Evolutionary conservation across 2,329 filamentous ascomycete genomes (phyloP), one percentile per base, ranked within the genome.

Genomic region (Trichoderma sp.): DNA sequence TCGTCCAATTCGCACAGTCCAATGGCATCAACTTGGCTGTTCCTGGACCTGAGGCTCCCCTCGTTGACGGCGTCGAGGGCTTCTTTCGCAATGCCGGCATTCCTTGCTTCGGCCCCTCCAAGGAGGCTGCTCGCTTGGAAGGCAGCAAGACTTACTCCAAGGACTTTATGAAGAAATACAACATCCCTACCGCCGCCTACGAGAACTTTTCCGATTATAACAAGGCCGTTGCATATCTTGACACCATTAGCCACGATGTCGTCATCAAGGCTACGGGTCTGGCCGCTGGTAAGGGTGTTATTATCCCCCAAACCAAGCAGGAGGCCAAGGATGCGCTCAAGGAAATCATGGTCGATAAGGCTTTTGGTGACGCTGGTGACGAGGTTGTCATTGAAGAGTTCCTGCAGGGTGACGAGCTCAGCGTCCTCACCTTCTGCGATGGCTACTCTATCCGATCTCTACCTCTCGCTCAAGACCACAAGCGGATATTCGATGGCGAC

Each of bases 61-160:
- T 99, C 16, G 96, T 98, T 33, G 95, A 94, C 77, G 97, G 97
- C 71, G 93, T 98, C 77, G 93, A 95, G 81, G 93, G 92, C 80
- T 93, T 93, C 86, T 98, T 98, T 87, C 88, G 91, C 78, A 83
- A 85, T 71, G 92, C 90, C 67, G 92, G 93, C 65, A 95, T 98
- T 82, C 89, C 91, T 79, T 93, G 91, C 84, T 98, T 98, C 82
- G 97, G 96, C 2, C 97, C 97, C 6, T 93, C 92, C 75, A 92
- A 93, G 85, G 91, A 91, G 66, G 96, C 97, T 27, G 95, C 97
- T 21, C 90, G 91, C 62, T 94, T 99, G 90, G 97, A 99, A 85
- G 97, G 97, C 76, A 97, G 94, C 86, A 99, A 99, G 88, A 94
- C 96, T 12, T 98, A 97, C 84, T 95, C 94, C 77, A 99, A 99